A percentile compares a stretch with the other conserved stretches of the same genome.
Evolutionary conservation across 2,329 filamentous ascomycete genomes (phyloP).

Genomic region (Ascocoryne sarcoides): DNA sequence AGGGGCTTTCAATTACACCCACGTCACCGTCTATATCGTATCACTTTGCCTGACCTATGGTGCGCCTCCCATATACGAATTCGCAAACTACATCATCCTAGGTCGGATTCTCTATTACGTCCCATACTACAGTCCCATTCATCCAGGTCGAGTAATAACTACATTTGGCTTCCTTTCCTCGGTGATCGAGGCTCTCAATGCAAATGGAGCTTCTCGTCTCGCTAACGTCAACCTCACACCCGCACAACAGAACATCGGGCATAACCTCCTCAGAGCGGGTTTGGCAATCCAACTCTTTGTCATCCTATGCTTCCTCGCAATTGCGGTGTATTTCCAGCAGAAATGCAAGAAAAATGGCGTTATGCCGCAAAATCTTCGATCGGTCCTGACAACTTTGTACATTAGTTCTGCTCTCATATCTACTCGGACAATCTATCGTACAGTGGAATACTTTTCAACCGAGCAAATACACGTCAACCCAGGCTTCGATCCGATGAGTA

Average conservation of each 20-base stretch:
- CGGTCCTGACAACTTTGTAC: conserved; percentile 41
- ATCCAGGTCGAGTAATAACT: conserved; percentile 37
- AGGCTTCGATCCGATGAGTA: conserved; percentile 24
- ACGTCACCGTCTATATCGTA: conserved; percentile 37
- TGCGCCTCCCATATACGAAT: conserved; percentile 47
- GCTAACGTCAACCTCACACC: conserved; percentile 37
- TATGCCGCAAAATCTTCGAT: conserved; percentile 17
- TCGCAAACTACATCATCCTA: conserved; percentile 54
- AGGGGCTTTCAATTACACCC: conserved; percentile 42
- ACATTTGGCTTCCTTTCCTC: conserved; percentile 39
- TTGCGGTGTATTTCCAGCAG: conserved; percentile 42
- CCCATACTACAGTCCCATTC: conserved; percentile 46
- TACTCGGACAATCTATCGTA: conserved; percentile 46
- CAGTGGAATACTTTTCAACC: conserved; percentile 50
- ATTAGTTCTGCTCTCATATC: conserved; percentile 40
- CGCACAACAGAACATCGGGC: conserved; percentile 33
- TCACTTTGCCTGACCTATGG: conserved; percentile 29
- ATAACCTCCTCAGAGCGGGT: conserved; percentile 40
- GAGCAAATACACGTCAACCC: conserved; percentile 31
- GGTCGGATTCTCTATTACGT: conserved; percentile 52
- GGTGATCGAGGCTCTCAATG: conserved; percentile 41
- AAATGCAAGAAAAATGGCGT: conserved; percentile 32
- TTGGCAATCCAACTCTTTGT: conserved; percentile 48
- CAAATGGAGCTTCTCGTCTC: conserved; percentile 39
- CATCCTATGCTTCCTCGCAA: conserved; percentile 37